Base-by-base conservation (phyloP, 2,329 filamentous ascomycete species). In the Hypomyces perniciosus region DNA sequence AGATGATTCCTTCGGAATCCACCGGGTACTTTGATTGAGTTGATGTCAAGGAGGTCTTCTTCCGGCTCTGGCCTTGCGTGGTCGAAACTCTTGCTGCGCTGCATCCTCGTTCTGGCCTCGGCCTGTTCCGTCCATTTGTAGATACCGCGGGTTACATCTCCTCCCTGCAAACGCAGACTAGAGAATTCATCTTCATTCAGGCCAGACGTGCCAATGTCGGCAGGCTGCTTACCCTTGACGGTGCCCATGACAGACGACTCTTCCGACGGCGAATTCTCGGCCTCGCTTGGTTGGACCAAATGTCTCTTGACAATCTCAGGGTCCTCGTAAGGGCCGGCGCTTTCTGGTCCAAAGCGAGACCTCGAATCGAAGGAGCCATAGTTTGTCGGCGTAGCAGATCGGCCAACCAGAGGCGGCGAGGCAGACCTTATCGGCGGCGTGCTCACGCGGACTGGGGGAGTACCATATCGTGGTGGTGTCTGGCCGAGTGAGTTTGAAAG, bases 41-140 rank as follows among this genome's bases (percentile, higher is more conserved):
- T 86, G 60, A 96, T 96, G 63, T 96, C 86, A 47, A 93, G 76
- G 2, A 85, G 81, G 46, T 93, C 88, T 50, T 84, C 82, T 63
- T 93, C 88, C 1, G 90, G 88, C 33, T 87, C 83, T 5, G 88
- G 88, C 31, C 90, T 80, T 34, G 86, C 78, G 42, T 88, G 72
- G 61, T 85, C 84, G 67, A 96, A 96, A 68, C 91, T 97, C 72
- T 91, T 86, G 71, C 91, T 96, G 61, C 92, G 83, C 60, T 85
- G 81, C 62, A 83, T 75, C 60, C 81, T 81, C 54, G 76, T 78
- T 58, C 84, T 81, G 43, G 82, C 76, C 63, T 95, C 85, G 46
- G 87, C 87, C 65, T 95, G 88, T 67, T 97, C 90, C 5, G 90
- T 90, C 89, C 95, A 99, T 60, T 89, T 86, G 74, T 99, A 99